A percentile compares a stretch with the other conserved stretches of the same genome.
Conservation (phyloP, 2,329 filamentous ascomycete genomes). For the Botryotinia globosa region DNA sequence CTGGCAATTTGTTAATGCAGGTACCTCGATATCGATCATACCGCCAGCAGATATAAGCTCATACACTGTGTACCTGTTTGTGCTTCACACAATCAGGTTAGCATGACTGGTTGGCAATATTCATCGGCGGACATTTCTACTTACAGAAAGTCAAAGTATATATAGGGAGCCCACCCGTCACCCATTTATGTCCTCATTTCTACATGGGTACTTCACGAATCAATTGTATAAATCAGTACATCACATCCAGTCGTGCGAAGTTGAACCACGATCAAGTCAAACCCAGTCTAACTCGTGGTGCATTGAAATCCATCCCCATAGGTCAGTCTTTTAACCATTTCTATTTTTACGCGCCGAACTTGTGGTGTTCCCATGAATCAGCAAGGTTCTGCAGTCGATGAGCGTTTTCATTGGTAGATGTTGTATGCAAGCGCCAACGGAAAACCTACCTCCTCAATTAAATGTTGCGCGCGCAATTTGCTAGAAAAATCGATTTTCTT, state of each 20-base stretch:
- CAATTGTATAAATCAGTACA: conserved; percentile 1
- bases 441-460: conserved; percentile 1
- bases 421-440: conserved; percentile 17
- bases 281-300: conserved; percentile 10
- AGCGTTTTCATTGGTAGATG: conserved; percentile 11
- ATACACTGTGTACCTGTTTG: neutral
- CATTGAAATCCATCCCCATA: neutral
- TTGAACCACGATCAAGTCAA: conserved; percentile 4
- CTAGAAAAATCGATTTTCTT: conserved; percentile 8
- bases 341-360: conserved; percentile 21
- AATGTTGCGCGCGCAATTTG: conserved; percentile 20
- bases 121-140: neutral
- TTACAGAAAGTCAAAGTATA: conserved; percentile 5
- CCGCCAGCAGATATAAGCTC: neutral
- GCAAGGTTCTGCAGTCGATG: conserved; percentile 15
- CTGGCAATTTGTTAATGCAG: neutral
- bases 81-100: neutral
- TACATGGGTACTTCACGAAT: conserved; percentile 9
- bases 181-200: neutral
- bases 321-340: neutral
- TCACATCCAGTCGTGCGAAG: conserved; percentile 19
- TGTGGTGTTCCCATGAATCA: neutral
- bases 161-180: conserved; percentile 6
- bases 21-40: neutral
- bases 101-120: neutral